These are phyloP conservation scores for Trametes hirsuta DNA, from an alignment of 1,284 basidiomycete genomes.

Conservation along the genomic window DNA sequence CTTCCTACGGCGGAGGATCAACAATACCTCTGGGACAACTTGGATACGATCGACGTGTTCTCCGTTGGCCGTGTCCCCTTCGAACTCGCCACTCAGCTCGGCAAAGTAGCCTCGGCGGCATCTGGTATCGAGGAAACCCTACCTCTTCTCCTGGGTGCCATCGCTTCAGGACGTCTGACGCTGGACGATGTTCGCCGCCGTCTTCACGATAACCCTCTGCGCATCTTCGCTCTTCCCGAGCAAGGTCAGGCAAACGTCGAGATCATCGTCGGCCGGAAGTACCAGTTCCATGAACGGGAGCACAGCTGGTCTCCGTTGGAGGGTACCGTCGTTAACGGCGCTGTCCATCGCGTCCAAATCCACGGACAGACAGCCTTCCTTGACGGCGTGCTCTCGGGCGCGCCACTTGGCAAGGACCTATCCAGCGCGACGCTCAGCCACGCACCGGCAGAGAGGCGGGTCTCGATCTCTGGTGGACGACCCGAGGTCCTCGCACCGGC, in stretches of 20 bases:
- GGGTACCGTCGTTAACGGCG: constrained; percentile 67
- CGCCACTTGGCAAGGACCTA: constrained; percentile 78
- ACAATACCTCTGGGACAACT: constrained; percentile 84
- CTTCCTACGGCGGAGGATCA: constrained; percentile 86
- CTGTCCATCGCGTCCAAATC: constrained; percentile 90
- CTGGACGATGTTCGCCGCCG: constrained; percentile 83
- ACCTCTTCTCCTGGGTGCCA: constrained; percentile 87
- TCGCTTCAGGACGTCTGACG: constrained; percentile 79
- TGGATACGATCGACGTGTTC: constrained; percentile 90
- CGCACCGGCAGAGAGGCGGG: constrained; percentile 37
- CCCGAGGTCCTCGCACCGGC: constrained; percentile 22
- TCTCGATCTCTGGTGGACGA: constrained; percentile 29
- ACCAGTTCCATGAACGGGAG: constrained; percentile 55
- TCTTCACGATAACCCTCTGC: constrained; percentile 89
- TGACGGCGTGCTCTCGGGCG: constrained; percentile 79
- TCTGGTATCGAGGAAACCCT: constrained; percentile 91
- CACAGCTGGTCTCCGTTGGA: constrained; percentile 87
- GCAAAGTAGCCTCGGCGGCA: constrained; percentile 66
- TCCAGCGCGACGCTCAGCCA: constrained; percentile 70
- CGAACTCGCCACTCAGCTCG: constrained; percentile 71
- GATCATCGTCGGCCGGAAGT: constrained; percentile 84
- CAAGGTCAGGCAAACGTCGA: constrained; percentile 91
- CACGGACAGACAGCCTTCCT: constrained; percentile 92
- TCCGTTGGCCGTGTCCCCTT: constrained; percentile 89
- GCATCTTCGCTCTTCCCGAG: constrained; percentile 91